phyloP scores from a whole-genome alignment of 2,329 filamentous ascomycete genomes.

The Colletotrichum tanaceti region DNA sequence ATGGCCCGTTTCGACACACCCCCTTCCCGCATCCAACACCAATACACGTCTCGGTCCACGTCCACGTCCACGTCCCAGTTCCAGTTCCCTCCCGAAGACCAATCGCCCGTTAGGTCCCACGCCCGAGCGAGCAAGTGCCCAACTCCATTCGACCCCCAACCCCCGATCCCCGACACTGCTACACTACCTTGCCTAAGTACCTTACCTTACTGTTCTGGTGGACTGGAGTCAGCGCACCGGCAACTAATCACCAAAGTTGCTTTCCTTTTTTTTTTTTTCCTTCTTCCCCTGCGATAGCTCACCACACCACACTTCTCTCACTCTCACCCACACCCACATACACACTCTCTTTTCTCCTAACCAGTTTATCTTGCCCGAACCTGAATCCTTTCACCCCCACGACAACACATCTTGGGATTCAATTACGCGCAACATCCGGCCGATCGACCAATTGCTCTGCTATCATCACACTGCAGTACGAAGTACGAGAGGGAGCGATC shows the following conservation, averaged over 20 bases:
- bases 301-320: background rate
- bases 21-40: conserved; percentile 2
- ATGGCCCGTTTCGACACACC: conserved; percentile 30
- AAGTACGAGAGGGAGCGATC: conserved; percentile 15
- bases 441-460: conserved; percentile 1
- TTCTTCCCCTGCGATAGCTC: conserved; percentile 23
- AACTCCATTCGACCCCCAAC: conserved; percentile 38
- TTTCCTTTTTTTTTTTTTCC: conserved; percentile 9
- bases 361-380: background rate
- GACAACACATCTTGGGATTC: background rate
- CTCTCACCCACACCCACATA: conserved; percentile 17
- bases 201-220: no score
- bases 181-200: no score
- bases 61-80: conserved; percentile 15
- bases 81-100: background rate
- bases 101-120: background rate
- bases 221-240: conserved; percentile 18
- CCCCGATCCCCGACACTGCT: conserved; percentile 33
- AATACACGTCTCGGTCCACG: conserved; percentile 17
- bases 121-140: conserved; percentile 16
- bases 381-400: conserved; percentile 9
- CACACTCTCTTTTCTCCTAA: conserved; percentile 12
- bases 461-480: background rate
- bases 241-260: conserved; percentile 33
- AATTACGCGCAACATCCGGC: conserved; percentile 19